Base-by-base conservation (phyloP, 2,329 filamentous ascomycete genomes). In the Rhynchosporium secalis region DNA sequence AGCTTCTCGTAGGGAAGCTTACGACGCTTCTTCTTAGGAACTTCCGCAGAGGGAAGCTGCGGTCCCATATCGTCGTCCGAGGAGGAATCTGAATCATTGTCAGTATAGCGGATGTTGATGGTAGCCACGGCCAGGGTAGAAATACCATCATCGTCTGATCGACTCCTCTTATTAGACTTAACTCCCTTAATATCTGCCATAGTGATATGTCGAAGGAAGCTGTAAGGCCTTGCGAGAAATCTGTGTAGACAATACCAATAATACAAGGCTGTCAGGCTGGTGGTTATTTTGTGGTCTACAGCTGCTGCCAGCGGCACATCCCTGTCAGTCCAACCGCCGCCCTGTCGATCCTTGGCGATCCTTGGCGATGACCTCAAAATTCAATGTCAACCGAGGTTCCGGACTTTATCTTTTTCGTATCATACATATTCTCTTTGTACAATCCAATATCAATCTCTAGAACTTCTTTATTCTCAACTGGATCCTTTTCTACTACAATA, bases 61-160 rank as follows among this genome's bases (percentile, higher is more conserved):
- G 95, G 95, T 48, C 95, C 95, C 79, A 97, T 95, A 74, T 96
- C 93, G 78, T 97, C 92, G 71, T 92, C 90, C 3, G 90, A 94
- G 41, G 91, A 96, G 54, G 70, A 70, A 60, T 76, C 74, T 66
- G 60, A 49, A 20, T n/a, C 29, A 56, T 26, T 41, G 61, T 67
- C 49, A 68, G 61, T 52, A 48, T 45, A 38, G 33, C 9, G 9
- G 33, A 45, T 60, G 31, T 61, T 28, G 28, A 45, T 63, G 55
- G 58, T 36, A 12, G 20, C 45, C 28, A 9, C 4, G 41, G 41
- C 9, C 2, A 20, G 38, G 7, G 15, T 8, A 57, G n/a, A 29
- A 63, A 56, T 73, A 70, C 70, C 71, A 61, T 72, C 69, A 33
- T 70, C 71, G 47, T 83, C 83, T 33, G 81, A 80, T 70, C 85